Conservation (phyloP, 2,329 filamentous ascomycete species). For the Trichoderma sp. region DNA sequence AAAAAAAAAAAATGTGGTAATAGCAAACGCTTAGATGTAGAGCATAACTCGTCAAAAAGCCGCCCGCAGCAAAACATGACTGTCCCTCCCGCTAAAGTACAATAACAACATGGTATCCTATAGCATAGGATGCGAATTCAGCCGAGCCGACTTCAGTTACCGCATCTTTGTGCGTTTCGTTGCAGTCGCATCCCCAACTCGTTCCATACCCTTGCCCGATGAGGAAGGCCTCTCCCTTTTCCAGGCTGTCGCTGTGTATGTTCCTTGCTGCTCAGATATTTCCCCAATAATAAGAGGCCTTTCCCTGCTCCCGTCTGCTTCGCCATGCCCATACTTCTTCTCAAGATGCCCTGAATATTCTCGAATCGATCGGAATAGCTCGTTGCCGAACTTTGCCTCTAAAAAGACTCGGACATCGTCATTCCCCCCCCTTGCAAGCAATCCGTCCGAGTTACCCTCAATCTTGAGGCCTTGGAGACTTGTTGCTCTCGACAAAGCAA, state of each 20-base stretch:
- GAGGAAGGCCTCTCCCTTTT: background rate
- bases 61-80: background rate
- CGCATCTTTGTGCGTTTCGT: background rate
- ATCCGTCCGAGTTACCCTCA: constrained; percentile 16
- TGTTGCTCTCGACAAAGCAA: constrained; percentile 38
- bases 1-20: background rate
- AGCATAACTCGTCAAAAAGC: background rate
- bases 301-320: background rate
- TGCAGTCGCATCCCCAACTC: too few relatives aligned
- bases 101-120: background rate
- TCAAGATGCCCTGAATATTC: background rate
- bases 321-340: background rate
- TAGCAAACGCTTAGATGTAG: background rate
- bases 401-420: constrained; percentile 9
- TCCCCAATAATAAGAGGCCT: background rate
- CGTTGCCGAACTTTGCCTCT: background rate
- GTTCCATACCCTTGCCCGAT: background rate
- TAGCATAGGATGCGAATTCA: background rate
- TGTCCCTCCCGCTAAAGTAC: background rate
- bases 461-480: constrained; percentile 28
- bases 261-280: background rate
- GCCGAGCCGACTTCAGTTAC: too few relatives aligned
- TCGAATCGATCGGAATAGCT: background rate
- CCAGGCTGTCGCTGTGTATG: background rate
- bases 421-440: constrained; percentile 8